phyloP scores from a whole-genome alignment of 23 red algal genomes.

The Cyanidiococcus yangmingshanensis region DNA sequence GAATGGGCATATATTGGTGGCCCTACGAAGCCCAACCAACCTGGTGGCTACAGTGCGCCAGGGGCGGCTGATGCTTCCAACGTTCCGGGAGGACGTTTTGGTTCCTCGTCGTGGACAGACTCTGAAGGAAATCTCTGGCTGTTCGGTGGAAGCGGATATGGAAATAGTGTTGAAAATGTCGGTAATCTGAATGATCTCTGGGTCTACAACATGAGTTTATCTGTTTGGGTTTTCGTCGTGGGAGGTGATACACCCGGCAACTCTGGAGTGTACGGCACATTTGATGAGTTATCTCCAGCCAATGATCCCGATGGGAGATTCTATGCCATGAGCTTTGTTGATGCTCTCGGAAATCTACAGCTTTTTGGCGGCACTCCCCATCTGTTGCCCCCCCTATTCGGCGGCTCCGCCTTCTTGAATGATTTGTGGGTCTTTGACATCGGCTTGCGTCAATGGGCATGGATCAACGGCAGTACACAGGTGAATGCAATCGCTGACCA shows the following conservation, averaged over 20 bases:
- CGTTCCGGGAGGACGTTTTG: not conserved
- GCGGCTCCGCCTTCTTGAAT: not conserved
- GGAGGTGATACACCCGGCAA: not conserved
- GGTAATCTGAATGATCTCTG: conserved; percentile 3
- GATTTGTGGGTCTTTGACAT: not conserved
- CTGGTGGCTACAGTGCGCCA: not conserved
- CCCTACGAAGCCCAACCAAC: not conserved
- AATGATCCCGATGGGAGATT: not conserved
- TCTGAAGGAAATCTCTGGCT: not conserved
- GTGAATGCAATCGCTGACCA: not conserved
- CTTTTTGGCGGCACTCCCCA: conserved; percentile 17
- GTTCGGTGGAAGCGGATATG: conserved; percentile 3
- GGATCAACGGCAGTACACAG: not conserved
- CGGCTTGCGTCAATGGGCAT: conserved; percentile 2
- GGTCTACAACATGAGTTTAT: not conserved
- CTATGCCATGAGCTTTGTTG: not conserved
- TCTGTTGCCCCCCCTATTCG: no score
- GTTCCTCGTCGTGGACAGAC: not conserved
- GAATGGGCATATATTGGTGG: not conserved
- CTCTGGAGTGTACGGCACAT: not conserved
- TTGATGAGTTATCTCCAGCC: not conserved
- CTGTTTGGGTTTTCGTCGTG: not conserved
- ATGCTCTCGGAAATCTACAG: not conserved
- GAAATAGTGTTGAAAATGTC: not conserved
- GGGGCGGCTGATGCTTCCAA: not conserved